Base-by-base conservation (phyloP, 2,329 filamentous ascomycete species). In the Ophiostoma sp. region DNA sequence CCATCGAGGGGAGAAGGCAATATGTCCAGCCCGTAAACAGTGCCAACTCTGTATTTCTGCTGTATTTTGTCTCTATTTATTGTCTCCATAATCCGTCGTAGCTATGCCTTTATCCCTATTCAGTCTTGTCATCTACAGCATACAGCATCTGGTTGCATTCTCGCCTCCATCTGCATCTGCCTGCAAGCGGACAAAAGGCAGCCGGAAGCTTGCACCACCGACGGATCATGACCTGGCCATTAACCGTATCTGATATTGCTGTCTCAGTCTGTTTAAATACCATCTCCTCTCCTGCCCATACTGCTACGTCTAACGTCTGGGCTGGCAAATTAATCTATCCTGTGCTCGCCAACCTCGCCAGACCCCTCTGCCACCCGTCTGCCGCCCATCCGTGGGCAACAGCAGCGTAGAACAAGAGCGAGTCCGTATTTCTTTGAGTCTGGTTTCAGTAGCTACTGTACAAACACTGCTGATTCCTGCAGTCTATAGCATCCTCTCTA, bases 1-100 rank as follows among this genome's bases (percentile, higher is more conserved):
- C 62, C 60, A 64, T 23, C 20, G 52, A 35, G 31, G 33, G 35
- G 4, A 36, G n/a, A 64, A 70, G 10, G 81, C 81, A 64, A 23
- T 31, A 13, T 39, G 17, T 64, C 33, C 17, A 20, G 31, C 31
- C 60, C 20, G 36, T 15, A 33, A 64, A 64, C 27, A 20, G 31
- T 23, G 60, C 4, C 60, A 20, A 10, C 17, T 17, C 4, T 64
- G 23, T 33, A 20, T 33, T 4, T 62, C 6, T 4, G 11, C 27
- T 13, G 31, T 36, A 20, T 36, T 8, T 62, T n/a, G 15, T 36
- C 10, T 64, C 33, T 20, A 7, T 54, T 20, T 36, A 4, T n/a
- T 64, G 11, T 35, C 15, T 64, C 33, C 3, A 31, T 31, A 3
- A 31, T 31, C 3, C 3, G 27, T 31, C 27, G 27, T 31, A 31